Percentiles rank a stretch among this genome's conserved stretches.
Conservation (phyloP, 352 stramenopile genomes). For the Phytophthora parvispora region DNA sequence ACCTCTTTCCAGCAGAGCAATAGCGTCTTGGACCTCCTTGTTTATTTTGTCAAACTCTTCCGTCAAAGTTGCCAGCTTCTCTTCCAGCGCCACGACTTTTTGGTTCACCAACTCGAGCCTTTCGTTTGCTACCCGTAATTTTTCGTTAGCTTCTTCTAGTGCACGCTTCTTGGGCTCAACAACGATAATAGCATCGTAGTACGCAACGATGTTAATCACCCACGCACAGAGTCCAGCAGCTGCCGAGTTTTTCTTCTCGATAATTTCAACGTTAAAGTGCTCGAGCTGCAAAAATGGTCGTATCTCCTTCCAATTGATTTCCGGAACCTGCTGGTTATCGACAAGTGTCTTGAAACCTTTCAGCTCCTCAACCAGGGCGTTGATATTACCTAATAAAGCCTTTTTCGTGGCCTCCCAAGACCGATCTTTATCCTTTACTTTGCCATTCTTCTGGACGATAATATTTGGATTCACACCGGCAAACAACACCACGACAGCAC, state of each 20-base stretch:
- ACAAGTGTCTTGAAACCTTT: slow-evolving; percentile 84
- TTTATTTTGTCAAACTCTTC: slow-evolving; percentile 91
- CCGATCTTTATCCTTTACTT: slow-evolving; percentile 95
- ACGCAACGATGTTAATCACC: slow-evolving; percentile 94
- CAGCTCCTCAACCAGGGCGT: slow-evolving; percentile 94
- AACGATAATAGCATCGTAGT: slow-evolving; percentile 96
- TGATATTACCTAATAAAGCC: slow-evolving; percentile 92
- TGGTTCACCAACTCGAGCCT: slow-evolving; percentile 89
- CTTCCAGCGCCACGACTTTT: slow-evolving; percentile 92
- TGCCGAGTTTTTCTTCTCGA: slow-evolving; percentile 89
- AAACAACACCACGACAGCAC: slow-evolving; percentile 81
- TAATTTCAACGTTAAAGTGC: slow-evolving; percentile 84
- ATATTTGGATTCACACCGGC: slow-evolving; percentile 78
- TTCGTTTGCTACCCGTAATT: slow-evolving; percentile 87
- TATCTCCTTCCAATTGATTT: slow-evolving; percentile 88
- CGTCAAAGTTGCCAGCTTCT: slow-evolving; percentile 84
- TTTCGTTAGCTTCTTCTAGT: slow-evolving; percentile 82
- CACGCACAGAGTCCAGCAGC: slow-evolving; percentile 81
- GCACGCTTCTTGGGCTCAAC: slow-evolving; percentile 95
- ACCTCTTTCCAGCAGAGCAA: slow-evolving; percentile 88
- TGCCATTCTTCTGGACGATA: slow-evolving; percentile 93
- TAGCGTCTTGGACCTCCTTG: slow-evolving; percentile 90
- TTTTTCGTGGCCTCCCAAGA: slow-evolving; percentile 96
- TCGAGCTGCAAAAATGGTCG: slow-evolving; percentile 82
- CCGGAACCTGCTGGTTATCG: slow-evolving; percentile 72